Percentiles rank a stretch among this genome's conserved stretches.
These are phyloP conservation scores for Crithidia bombi DNA, from an alignment of 208 protist species.

Conservation along the genomic window DNA sequence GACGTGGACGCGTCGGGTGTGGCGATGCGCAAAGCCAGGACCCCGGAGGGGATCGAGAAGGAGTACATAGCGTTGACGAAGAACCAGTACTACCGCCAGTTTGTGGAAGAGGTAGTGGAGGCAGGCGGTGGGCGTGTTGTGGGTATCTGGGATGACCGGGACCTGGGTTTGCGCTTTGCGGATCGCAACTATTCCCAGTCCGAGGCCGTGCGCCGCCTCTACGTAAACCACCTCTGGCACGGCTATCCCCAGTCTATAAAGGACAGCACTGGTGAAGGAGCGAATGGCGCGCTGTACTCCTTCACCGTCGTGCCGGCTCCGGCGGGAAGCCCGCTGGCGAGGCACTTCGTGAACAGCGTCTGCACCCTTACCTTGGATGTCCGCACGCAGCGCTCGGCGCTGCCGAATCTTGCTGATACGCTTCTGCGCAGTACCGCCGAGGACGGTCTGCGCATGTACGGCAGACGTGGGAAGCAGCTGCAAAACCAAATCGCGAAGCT, in stretches of 20 bases:
- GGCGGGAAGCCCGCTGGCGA: constrained; percentile 16
- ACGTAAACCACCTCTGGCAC: constrained; percentile 44
- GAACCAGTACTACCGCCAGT: constrained; percentile 37
- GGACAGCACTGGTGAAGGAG: constrained; percentile 19
- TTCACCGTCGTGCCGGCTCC: constrained; percentile 43
- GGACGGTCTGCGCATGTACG: constrained; percentile 14
- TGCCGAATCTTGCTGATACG: constrained; percentile 30
- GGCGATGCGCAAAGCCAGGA: constrained; percentile 16
- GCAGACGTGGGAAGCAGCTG: not conserved
- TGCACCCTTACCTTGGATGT: constrained; percentile 54
- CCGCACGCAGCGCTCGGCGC: constrained; percentile 31
- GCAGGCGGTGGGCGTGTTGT: constrained; percentile 19
- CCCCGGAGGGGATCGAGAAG: constrained; percentile 7
- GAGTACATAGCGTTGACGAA: constrained; percentile 35
- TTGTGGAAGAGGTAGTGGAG: constrained; percentile 25
- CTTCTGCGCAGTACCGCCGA: constrained; percentile 22
- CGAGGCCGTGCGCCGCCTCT: constrained; percentile 46
- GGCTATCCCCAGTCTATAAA: constrained; percentile 13
- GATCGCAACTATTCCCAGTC: constrained; percentile 44
- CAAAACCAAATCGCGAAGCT: constrained; percentile 10
- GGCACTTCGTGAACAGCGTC: constrained; percentile 43
- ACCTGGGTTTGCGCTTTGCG: constrained; percentile 67
- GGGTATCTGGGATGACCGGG: constrained; percentile 87
- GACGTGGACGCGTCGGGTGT: constrained; percentile 43
- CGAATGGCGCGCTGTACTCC: constrained; percentile 28